Base-by-base conservation (phyloP, 306 rosid species). In the Mimosa bimucronata region DNA sequence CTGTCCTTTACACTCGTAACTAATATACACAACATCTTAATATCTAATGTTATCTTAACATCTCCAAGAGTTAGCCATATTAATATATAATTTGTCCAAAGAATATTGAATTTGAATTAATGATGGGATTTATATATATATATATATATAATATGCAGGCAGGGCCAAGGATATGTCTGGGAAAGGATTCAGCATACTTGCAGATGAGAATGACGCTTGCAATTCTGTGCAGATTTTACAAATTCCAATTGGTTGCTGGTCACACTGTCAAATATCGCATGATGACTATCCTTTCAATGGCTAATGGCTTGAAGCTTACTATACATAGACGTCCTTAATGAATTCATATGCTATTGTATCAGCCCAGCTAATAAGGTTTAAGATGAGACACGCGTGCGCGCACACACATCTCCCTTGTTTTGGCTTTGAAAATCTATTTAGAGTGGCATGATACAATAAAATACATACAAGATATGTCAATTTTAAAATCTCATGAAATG, bases 281-380 rank as follows among this genome's bases (percentile, higher is more conserved):
- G 98, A 95, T 91, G 99, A 93, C 98, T 55, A 90, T 91, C 48
- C 90, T 95, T 65, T 93, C 99, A 67, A 92, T 92, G 99, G 92
- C 89, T 7, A 72, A 91, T 76, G 99, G 99, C 46, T 83, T 95
- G 91, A 91, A 91, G 83, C 85, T 95, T 79, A 90, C 87, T 3
- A 69, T 88, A 60, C 81, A 86, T 7, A 87, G 80, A 86, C 92
- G 91, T 31, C 84, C 80, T 67, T 67, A 19, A 40, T 8, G 21
- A 19, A 61, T 87, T 77, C 28, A 53, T 25, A 8, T 1, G 13
- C 5, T 6, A 34, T 53, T n/a, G 12, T 19, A 19, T 19, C 38
- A 34, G 38, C 38, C 38, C 5, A 34, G 1, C 38, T 34, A 34
- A 34, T 2, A 34, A 34, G 38, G 38, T 34, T 34, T 34, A 34